Evolutionary conservation across 1,284 basidiomycete species (phyloP).

Genomic region (Schizophyllum commune): DNA sequence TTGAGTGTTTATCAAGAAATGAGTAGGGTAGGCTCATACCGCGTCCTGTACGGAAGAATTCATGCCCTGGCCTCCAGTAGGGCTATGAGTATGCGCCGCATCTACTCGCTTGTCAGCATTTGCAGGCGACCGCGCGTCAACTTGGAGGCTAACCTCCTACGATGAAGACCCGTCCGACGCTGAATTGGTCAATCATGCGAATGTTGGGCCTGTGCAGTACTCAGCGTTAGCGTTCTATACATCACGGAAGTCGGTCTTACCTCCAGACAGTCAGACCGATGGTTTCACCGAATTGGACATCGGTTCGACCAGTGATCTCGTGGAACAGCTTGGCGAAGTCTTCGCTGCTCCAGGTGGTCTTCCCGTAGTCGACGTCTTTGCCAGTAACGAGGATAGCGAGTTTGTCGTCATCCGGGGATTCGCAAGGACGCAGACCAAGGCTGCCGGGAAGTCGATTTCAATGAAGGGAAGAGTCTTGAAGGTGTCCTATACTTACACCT

Average conservation of each 20-base stretch:
- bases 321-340: slow-evolving; percentile 3
- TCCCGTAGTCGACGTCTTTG: not conserved
- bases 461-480: not conserved
- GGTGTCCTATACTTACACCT: not conserved
- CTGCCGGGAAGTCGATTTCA: not conserved
- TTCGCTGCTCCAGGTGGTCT: not conserved
- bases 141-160: slow-evolving; percentile 11
- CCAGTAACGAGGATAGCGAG: slow-evolving; percentile 2
- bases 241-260: not conserved
- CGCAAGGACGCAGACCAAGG: not conserved
- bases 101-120: not conserved
- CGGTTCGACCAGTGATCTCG: slow-evolving; percentile 2
- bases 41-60: slow-evolving; percentile 9
- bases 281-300: slow-evolving; percentile 1
- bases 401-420: not conserved
- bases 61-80: slow-evolving; percentile 5
- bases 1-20: not conserved
- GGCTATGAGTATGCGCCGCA: slow-evolving; percentile 8
- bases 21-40: slow-evolving; percentile 10
- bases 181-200: slow-evolving; percentile 6
- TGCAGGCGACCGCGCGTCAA: not conserved
- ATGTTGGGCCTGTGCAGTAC: slow-evolving; percentile 9
- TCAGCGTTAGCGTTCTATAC: not conserved
- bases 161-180: slow-evolving; percentile 2
- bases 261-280: slow-evolving; percentile 5